Base-by-base conservation (phyloP, 176 grass and related monocot species). In the Aegilops sharonensis region DNA sequence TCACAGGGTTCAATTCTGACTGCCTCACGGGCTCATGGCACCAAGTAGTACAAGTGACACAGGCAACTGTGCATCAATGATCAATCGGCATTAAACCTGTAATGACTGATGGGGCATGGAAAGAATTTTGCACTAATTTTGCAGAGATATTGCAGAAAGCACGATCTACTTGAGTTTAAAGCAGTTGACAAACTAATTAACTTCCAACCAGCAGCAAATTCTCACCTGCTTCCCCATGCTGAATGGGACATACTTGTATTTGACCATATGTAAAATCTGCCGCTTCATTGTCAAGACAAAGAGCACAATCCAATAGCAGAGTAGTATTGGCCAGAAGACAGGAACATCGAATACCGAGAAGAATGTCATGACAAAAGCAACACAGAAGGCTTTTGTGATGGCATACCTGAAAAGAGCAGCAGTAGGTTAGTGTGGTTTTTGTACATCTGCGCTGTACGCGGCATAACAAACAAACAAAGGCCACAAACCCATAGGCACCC, bases 321-420 rank as follows among this genome's bases (percentile, higher is more conserved):
- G 87, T 59, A 96, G 91, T 73, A 96, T 96, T 74, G 94, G 94
- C 94, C 91, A 96, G 91, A 93, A 96, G 67, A 96, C 91, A 54
- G 94, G 94, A 78, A 96, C 94, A n/a, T 93, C 94, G 3, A 96
- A 95, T 59, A 96, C 73, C 29, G 94, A 93, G 89, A 96, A 96
- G 87, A 96, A 96, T 43, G 91, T 96, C 94, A 96, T 96, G 40
- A 96, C 25, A 75, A 96, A 96, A 83, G 94, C 94, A 85, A 96
- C 64, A 34, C 82, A 96, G 8, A 93, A 90, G 30, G 94, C 94
- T 85, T 96, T 96, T 62, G 85, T 96, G 81, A 96, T 90, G 61
- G 91, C 84, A 86, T 96, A 96, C 94, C 94, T 96, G 87, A 34
- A 90, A 89, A 80, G 8, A 52, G 63, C 70, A 84, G 69, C 5